Conservation (phyloP, 768 basidiomycete genomes). For the Boletus speciosus region DNA sequence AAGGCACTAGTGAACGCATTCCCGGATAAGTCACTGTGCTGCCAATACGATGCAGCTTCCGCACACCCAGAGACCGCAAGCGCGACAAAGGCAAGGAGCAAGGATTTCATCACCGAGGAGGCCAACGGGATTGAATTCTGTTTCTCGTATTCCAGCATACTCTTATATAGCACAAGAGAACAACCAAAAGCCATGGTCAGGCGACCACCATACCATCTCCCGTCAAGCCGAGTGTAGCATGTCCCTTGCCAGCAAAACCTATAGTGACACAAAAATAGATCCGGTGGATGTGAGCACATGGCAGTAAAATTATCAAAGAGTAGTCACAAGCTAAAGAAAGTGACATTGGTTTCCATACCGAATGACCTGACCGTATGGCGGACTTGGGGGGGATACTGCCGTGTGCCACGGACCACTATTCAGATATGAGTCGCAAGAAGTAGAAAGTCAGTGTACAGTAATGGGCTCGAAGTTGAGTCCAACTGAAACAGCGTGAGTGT, state of each 20-base stretch:
- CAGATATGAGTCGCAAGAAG: neutral
- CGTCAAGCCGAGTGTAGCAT: neutral
- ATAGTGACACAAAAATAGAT: neutral
- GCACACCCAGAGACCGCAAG: slow-evolving; percentile 4
- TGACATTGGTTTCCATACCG: neutral
- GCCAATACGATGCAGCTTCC: slow-evolving; percentile 43
- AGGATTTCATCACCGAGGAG: slow-evolving; percentile 1
- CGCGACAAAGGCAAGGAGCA: slow-evolving; percentile 1
- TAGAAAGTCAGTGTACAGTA: neutral
- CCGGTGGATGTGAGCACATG: neutral
- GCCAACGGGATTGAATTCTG: neutral
- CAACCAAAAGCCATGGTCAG: neutral
- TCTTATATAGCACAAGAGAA: slow-evolving; percentile 11
- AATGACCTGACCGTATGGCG: neutral
- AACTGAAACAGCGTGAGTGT: neutral
- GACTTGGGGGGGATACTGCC: neutral
- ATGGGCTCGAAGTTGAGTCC: neutral
- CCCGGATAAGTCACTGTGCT: slow-evolving; percentile 35
- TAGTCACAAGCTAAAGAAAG: neutral
- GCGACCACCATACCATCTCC: neutral
- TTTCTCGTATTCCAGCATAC: neutral
- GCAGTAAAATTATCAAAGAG: neutral
- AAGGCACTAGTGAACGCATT: slow-evolving; percentile 41
- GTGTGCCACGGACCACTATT: neutral
- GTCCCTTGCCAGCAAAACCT: slow-evolving; percentile 1